A percentile compares a stretch with the other conserved stretches of the same genome.
These are phyloP conservation scores for Hsuehochloa calcarea DNA, from an alignment of 176 grass and related monocot genomes.

Conservation along the genomic window DNA sequence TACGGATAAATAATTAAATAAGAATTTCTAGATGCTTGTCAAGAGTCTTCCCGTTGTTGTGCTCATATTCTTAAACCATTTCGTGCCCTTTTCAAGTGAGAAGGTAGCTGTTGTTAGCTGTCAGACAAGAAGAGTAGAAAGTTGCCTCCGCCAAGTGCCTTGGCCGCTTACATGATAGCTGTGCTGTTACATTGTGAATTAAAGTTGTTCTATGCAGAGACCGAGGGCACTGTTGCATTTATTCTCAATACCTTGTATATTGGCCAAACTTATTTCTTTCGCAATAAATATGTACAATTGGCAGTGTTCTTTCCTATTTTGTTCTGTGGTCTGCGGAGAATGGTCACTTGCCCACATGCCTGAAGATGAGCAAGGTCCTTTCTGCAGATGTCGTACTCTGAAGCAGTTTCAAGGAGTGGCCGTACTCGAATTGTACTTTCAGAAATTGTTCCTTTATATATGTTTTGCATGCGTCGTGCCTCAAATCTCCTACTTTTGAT, in stretches of 20 bases:
- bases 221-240: constrained; percentile 7
- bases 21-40: too few species aligned
- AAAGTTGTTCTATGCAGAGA: constrained; percentile 30
- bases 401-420: neutral
- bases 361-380: neutral
- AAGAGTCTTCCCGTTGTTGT: neutral
- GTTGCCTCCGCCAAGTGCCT: constrained; percentile 13
- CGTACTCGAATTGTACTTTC: neutral
- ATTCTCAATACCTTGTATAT: constrained; percentile 41
- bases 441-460: neutral
- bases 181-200: constrained; percentile 27
- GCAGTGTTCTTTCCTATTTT: neutral
- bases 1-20: too few species aligned
- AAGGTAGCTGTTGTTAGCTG: constrained; percentile 27
- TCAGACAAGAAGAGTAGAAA: constrained; percentile 35
- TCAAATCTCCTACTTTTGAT: neutral
- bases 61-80: constrained; percentile 23
- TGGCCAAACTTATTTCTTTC: constrained; percentile 24
- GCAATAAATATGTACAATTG: constrained; percentile 41
- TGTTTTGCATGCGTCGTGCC: neutral
- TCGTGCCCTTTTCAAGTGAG: constrained; percentile 19
- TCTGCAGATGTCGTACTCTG: neutral
- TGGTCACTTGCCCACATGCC: neutral
- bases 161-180: constrained; percentile 9
- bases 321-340: neutral